A percentile compares a stretch with the other conserved stretches of the same genome.
phyloP scores from a whole-genome alignment of 2,329 filamentous ascomycete species.

The Magnaporthiopsis rhizophila region DNA sequence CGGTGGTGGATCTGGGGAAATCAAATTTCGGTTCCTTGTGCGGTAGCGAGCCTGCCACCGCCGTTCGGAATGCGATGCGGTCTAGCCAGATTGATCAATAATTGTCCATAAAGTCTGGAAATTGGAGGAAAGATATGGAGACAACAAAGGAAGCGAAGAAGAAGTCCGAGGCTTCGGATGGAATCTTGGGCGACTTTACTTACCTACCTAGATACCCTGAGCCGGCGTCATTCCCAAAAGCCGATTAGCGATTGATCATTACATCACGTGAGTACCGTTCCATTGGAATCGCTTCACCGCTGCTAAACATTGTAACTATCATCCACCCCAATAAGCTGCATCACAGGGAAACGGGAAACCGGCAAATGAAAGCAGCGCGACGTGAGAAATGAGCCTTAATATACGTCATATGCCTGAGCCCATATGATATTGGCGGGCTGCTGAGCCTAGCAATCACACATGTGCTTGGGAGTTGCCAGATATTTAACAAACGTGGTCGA shows the following conservation, averaged over 20 bases:
- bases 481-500: background rate
- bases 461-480: background rate
- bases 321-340: too few relatives aligned
- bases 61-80: too few relatives aligned
- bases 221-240: too few relatives aligned
- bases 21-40: background rate
- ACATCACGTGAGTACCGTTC: background rate
- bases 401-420: background rate
- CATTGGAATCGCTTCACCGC: too few relatives aligned
- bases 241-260: background rate
- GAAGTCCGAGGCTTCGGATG: too few relatives aligned
- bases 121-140: background rate
- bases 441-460: background rate
- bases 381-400: background rate
- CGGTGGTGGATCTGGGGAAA: background rate
- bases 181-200: too few relatives aligned
- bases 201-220: too few relatives aligned
- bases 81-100: too few relatives aligned
- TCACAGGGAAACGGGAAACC: background rate
- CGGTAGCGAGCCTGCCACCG: background rate
- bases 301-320: too few relatives aligned
- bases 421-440: background rate
- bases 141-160: background rate
- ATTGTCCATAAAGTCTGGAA: too few relatives aligned
- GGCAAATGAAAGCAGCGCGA: background rate